Percentiles rank a stretch among this genome's conserved stretches.
Conservation (phyloP, 2,329 filamentous ascomycete genomes). For the Neofusicoccum laricinum region DNA sequence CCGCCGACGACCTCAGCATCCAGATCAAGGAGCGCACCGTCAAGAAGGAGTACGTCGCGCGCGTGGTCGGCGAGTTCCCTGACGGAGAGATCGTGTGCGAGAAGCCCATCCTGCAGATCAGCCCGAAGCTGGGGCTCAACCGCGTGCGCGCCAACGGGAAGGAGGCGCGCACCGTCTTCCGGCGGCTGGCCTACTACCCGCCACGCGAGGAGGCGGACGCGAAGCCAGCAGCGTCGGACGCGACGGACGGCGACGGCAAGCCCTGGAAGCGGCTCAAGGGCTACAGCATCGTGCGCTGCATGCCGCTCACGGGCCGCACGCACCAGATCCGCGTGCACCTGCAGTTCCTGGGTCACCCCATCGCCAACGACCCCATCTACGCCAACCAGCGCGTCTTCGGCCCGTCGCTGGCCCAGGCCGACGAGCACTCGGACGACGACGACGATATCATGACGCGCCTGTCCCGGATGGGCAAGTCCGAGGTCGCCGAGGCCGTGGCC, state of each 20-base stretch:
- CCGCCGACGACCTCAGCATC: slow-evolving; percentile 71
- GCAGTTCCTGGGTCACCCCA: slow-evolving; percentile 90
- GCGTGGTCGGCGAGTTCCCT: slow-evolving; percentile 88
- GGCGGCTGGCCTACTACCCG: slow-evolving; percentile 87
- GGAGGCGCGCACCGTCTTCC: slow-evolving; percentile 85
- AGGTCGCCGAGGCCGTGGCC: slow-evolving; percentile 83
- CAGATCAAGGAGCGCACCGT: slow-evolving; percentile 80
- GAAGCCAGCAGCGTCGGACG: slow-evolving; percentile 20
- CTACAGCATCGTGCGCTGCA: slow-evolving; percentile 91
- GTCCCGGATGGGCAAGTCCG: slow-evolving; percentile 87
- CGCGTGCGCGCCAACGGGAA: slow-evolving; percentile 93
- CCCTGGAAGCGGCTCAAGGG: slow-evolving; percentile 61
- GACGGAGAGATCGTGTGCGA: slow-evolving; percentile 89
- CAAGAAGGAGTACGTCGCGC: slow-evolving; percentile 90
- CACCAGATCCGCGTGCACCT: slow-evolving; percentile 94
- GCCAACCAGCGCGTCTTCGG: slow-evolving; percentile 93
- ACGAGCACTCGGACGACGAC: slow-evolving; percentile 70
- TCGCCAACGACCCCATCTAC: slow-evolving; percentile 97
- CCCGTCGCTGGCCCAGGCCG: slow-evolving; percentile 66
- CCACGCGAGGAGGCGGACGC: slow-evolving; percentile 35
- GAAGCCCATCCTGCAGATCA: slow-evolving; percentile 89
- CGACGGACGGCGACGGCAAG: slow-evolving; percentile 28
- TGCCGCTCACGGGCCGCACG: slow-evolving; percentile 89
- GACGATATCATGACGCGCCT: slow-evolving; percentile 86
- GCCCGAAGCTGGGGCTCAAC: slow-evolving; percentile 91